Conservation (phyloP, 2,329 filamentous ascomycete genomes). For the Ophiocordyceps sinensis region DNA sequence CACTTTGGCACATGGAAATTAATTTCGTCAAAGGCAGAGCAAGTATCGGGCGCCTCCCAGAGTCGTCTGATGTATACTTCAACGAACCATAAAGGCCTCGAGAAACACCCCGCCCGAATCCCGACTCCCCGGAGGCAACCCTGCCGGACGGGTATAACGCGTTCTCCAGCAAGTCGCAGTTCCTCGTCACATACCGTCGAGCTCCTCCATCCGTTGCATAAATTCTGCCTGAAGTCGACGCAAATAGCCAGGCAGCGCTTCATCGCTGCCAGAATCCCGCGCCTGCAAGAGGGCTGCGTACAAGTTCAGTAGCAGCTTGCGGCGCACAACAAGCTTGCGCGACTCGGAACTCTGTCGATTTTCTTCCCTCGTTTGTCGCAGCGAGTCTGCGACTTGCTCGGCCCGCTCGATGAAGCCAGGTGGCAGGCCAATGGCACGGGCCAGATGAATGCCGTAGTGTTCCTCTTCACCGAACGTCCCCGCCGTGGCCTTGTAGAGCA, state of each 20-base stretch:
- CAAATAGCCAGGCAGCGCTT: conserved; percentile 31
- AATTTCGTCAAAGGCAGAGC: too few species aligned
- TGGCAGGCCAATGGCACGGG: conserved; percentile 61
- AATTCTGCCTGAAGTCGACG: conserved; percentile 54
- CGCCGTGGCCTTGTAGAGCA: conserved; percentile 72
- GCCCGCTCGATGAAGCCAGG: conserved; percentile 52
- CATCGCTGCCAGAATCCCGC: conserved; percentile 44
- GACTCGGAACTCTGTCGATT: conserved; percentile 45
- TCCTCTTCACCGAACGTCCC: conserved; percentile 51
- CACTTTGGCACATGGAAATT: too few species aligned
- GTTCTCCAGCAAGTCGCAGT: too few species aligned
- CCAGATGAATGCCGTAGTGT: conserved; percentile 76
- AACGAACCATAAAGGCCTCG: too few species aligned
- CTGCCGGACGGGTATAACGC: too few species aligned
- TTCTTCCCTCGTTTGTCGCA: conserved; percentile 43
- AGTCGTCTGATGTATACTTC: too few species aligned
- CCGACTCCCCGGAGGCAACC: too few species aligned
- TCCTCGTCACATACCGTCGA: conserved; percentile 27
- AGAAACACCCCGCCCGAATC: too few species aligned
- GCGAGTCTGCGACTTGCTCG: conserved; percentile 44
- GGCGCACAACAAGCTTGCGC: conserved; percentile 43
- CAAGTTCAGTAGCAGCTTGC: conserved; percentile 60
- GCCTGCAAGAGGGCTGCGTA: conserved; percentile 61
- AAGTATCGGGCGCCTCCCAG: too few species aligned
- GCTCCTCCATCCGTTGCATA: conserved; percentile 50